Base-by-base conservation (phyloP, 768 basidiomycete species). In the Calocera viscosa region DNA sequence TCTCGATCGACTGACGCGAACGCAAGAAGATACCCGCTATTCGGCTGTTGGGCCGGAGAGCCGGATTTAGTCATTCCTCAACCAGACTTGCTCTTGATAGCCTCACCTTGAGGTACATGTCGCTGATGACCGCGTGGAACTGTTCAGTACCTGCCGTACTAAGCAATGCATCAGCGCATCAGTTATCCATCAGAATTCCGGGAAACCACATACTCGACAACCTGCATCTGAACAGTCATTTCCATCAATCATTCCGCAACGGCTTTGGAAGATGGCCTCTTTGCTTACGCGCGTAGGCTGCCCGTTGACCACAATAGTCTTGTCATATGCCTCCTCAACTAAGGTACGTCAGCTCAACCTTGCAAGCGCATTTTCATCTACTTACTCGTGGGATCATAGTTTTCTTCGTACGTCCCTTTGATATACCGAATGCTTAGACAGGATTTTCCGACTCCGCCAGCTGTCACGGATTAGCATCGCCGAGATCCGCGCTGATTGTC, bases 401-500 rank as follows among this genome's bases (percentile, higher is more conserved):
- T 69, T 63, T 72, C 72, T 17, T 71, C 34, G 68, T 69, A 73
- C 11, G 65, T 69, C 1, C 70, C 71, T 65, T 71, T 71, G 64
- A 73, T 73, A 65, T 71, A 90, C 86, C 83, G 81, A 73, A 89
- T 70, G 14, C 70, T 90, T 35, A 93, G 80, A 14, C 91, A 89
- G 28, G 90, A 91, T 76, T 93, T 93, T 63, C 91, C 91, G 65
- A 93, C 90, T 26, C 91, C 91, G 72, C 91, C 91, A 73, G 90
- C 90, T 91, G 71, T 16, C 43, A 35, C 12, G 49, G 53, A 49
- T 39, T 69, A 49, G 12, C 63, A 19, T 22, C 12, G 35, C 19
- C 49, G 24, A 67, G 8, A 38, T 68, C 22, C 39, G 63, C 63
- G 64, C 64, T 66, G 66, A 33, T 53, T 28, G 40, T 26, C 53